These are phyloP conservation scores for Phytophthora meadii DNA, from an alignment of 352 stramenopile genomes.

Conservation along the genomic window DNA sequence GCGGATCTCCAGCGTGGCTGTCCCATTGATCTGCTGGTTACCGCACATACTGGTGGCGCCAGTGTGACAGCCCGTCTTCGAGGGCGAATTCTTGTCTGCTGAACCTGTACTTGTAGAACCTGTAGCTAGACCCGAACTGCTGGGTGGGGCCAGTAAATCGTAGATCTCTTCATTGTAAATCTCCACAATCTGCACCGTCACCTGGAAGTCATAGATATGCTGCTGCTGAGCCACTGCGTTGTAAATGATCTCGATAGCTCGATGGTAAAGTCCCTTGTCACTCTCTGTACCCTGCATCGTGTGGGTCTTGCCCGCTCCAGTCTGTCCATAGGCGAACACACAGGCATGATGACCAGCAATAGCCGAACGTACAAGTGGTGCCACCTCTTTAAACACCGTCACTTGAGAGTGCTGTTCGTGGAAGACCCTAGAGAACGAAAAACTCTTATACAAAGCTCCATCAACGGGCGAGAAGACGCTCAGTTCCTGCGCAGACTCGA, in stretches of 20 bases:
- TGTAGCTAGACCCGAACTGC: background rate
- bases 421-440: slow-evolving; percentile 89
- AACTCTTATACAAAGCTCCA: slow-evolving; percentile 74
- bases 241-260: slow-evolving; percentile 60
- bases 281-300: slow-evolving; percentile 50
- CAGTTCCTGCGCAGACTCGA: slow-evolving; percentile 42
- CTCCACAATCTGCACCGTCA: slow-evolving; percentile 76
- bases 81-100: slow-evolving; percentile 35
- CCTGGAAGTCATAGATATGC: slow-evolving; percentile 54
- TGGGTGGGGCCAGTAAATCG: slow-evolving; percentile 54
- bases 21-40: slow-evolving; percentile 14
- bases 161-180: slow-evolving; percentile 91
- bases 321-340: slow-evolving; percentile 97
- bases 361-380: slow-evolving; percentile 88
- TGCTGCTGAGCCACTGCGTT: slow-evolving; percentile 42
- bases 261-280: slow-evolving; percentile 50
- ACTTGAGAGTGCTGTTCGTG: slow-evolving; percentile 80
- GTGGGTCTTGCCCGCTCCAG: slow-evolving; percentile 44
- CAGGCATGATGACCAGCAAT: slow-evolving; percentile 94
- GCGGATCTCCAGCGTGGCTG: slow-evolving; percentile 69
- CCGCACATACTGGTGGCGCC: slow-evolving; percentile 45
- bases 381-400: slow-evolving; percentile 93
- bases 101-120: slow-evolving; percentile 9
- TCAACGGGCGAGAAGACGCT: slow-evolving; percentile 51
- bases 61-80: slow-evolving; percentile 60